Base-by-base conservation (phyloP, 2,329 filamentous ascomycete genomes). In the Clonostachys rosea region DNA sequence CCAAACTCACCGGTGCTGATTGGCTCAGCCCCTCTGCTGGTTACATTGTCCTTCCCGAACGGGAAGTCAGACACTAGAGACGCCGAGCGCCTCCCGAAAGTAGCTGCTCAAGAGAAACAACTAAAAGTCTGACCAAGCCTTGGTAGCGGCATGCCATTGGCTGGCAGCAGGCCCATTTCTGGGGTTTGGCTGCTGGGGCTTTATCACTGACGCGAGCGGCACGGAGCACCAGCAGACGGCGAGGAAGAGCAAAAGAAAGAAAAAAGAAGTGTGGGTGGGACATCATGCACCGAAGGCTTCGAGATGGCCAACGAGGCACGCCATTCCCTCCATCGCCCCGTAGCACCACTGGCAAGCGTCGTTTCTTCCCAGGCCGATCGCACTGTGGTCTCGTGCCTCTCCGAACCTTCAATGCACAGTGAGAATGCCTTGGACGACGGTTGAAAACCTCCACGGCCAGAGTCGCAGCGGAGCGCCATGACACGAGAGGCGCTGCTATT, bases 221-320 rank as follows among this genome's bases (percentile, higher is more conserved):
- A 10, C 24, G 24, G 24, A 30, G 24, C 24, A 30, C 24, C 24
- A 30, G 24, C 24, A 30, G 24, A 30, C 24, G 9, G 24, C 24
- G 24, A 30, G 24, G 24, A 35, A 18, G 35, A 33, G 20, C 9
- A 40, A 14, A 18, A 11, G 12, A 34, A 17, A 12, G 33, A 35
- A 17, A 16, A 16, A 39, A 30, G 16, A 20, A 37, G 14, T 20
- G 12, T 17, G 36, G 3, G 44, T 17, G 35, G n/a, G 17, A 14
- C 17, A 41, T 41, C 37, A 46, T 42, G 45, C 46, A 44, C 41
- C 46, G 46, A 47, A 47, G 41, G 13, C 18, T 47, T 47, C 46
- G 17, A 47, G 40, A 47, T 34, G 45, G 13, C 11, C 18, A 16
- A 46, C 11, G 36, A 18, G 36, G 36, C 14, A 11, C 36, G 24